Evolutionary conservation across 2,329 filamentous ascomycete genomes (phyloP).

Genomic region (Phoma sp.): DNA sequence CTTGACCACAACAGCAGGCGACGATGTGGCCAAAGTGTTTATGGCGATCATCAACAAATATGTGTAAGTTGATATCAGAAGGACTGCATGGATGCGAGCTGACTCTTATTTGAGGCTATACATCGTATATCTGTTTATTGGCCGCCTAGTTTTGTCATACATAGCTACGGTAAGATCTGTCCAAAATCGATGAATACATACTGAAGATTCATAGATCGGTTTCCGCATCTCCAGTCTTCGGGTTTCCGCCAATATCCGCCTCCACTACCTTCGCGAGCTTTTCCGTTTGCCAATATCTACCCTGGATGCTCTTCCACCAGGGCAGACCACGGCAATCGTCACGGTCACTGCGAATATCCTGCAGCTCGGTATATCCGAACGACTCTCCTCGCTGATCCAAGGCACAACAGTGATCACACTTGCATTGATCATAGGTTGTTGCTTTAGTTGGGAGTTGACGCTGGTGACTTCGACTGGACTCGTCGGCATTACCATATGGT

Average conservation of each 20-base stretch:
- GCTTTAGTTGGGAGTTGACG: slow-evolving; percentile 35
- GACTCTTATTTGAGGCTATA: slow-evolving; percentile 34
- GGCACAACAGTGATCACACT: slow-evolving; percentile 29
- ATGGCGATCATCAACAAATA: slow-evolving; percentile 27
- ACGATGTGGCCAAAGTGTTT: slow-evolving; percentile 9
- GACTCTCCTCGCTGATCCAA: slow-evolving; percentile 34
- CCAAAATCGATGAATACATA: not conserved
- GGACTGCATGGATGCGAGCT: no score
- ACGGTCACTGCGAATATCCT: slow-evolving; percentile 35
- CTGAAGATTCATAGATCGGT: slow-evolving; percentile 26
- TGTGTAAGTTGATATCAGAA: slow-evolving; percentile 13
- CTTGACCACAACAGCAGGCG: not conserved
- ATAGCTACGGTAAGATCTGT: slow-evolving; percentile 56
- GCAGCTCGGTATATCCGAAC: slow-evolving; percentile 38
- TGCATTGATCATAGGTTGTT: slow-evolving; percentile 33
- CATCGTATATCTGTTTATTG: slow-evolving; percentile 65
- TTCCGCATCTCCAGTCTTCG: slow-evolving; percentile 34
- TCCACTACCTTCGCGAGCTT: slow-evolving; percentile 31
- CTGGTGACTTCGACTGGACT: slow-evolving; percentile 33
- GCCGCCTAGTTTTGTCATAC: slow-evolving; percentile 61
- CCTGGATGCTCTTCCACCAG: slow-evolving; percentile 35
- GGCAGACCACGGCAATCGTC: slow-evolving; percentile 36
- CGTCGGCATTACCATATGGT: slow-evolving; percentile 29
- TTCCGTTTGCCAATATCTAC: slow-evolving; percentile 32
- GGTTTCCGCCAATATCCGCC: slow-evolving; percentile 35